Percentiles rank a stretch among this genome's conserved stretches.
Evolutionary conservation across 139 green algal genomes (phyloP).

Genomic region (Picochlorum sp.): DNA sequence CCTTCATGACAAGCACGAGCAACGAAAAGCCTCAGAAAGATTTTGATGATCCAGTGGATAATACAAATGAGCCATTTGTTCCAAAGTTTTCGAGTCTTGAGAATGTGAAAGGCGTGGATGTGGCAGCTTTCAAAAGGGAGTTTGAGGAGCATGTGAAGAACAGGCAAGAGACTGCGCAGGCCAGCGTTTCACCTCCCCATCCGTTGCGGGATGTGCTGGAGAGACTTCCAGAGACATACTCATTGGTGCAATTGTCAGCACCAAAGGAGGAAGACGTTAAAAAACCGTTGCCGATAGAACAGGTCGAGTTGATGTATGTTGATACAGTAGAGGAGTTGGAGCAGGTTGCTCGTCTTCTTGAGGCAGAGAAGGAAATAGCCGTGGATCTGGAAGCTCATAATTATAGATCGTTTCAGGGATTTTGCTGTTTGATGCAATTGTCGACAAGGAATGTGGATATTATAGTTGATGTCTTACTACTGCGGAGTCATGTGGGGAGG

Average conservation of each 20-base stretch:
- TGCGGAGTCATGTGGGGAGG: slow-evolving; percentile 44
- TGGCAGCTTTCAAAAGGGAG: neutral
- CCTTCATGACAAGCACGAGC: neutral
- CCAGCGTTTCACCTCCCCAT: slow-evolving; percentile 27
- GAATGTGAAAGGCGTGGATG: neutral
- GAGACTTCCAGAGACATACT: slow-evolving; percentile 31
- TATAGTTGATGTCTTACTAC: slow-evolving; percentile 73
- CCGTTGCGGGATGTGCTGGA: slow-evolving; percentile 45
- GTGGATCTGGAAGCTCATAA: slow-evolving; percentile 86
- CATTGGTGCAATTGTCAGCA: slow-evolving; percentile 27
- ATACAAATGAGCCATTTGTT: slow-evolving; percentile 42
- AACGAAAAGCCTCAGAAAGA: slow-evolving; percentile 36
- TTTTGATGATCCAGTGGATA: slow-evolving; percentile 50
- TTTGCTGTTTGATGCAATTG: slow-evolving; percentile 91
- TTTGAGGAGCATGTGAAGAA: neutral
- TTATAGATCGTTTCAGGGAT: slow-evolving; percentile 72
- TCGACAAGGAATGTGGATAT: slow-evolving; percentile 71
- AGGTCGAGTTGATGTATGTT: slow-evolving; percentile 21
- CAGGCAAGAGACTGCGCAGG: neutral
- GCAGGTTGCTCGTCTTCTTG: slow-evolving; percentile 26
- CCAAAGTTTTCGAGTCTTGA: slow-evolving; percentile 12
- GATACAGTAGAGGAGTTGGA: slow-evolving; percentile 20
- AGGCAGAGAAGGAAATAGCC: slow-evolving; percentile 46
- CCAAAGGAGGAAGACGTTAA: neutral
- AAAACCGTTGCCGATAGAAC: slow-evolving; percentile 3